These are phyloP conservation scores for Cephalotrichum gorgonifer DNA, from an alignment of 2,329 filamentous ascomycete genomes.

Conservation along the genomic window DNA sequence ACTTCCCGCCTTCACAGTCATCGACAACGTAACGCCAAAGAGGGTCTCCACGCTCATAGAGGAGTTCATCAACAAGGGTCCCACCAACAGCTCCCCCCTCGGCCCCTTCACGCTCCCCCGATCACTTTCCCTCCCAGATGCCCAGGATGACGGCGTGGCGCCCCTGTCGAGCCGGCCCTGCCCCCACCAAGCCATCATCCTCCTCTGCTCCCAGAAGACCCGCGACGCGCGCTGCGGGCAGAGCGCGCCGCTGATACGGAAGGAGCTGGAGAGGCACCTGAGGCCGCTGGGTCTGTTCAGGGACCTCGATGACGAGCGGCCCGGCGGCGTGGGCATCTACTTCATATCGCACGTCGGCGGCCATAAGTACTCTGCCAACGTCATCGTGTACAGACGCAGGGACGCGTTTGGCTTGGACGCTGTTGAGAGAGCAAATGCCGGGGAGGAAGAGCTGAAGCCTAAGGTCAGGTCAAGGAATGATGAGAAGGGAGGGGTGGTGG, in stretches of 20 bases:
- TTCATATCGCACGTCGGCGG: constrained; percentile 95
- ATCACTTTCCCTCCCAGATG: constrained; percentile 17
- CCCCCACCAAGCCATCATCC: constrained; percentile 76
- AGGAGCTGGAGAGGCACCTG: constrained; percentile 82
- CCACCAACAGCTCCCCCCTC: constrained; percentile 64
- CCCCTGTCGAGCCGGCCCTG: constrained; percentile 44
- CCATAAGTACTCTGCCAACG: constrained; percentile 92
- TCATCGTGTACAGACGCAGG: constrained; percentile 74
- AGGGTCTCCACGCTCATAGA: constrained; percentile 63
- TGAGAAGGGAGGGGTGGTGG: constrained; percentile 20
- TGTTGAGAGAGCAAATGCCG: constrained; percentile 24
- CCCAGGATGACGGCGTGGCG: constrained; percentile 23
- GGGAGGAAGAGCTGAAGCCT: constrained; percentile 20
- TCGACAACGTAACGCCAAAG: constrained; percentile 74
- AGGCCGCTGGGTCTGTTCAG: constrained; percentile 75
- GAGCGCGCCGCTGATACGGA: constrained; percentile 77
- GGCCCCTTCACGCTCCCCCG: constrained; percentile 25
- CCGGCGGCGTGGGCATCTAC: constrained; percentile 88
- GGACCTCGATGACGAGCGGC: constrained; percentile 78
- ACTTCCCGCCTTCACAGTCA: constrained; percentile 71
- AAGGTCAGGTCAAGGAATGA: neutral
- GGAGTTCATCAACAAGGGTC: constrained; percentile 57
- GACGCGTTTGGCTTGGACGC: constrained; percentile 45
- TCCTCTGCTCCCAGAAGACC: constrained; percentile 91
- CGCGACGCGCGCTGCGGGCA: constrained; percentile 91